Base-by-base conservation (phyloP, 2,329 filamentous ascomycete genomes). In the Penicillium sp. region DNA sequence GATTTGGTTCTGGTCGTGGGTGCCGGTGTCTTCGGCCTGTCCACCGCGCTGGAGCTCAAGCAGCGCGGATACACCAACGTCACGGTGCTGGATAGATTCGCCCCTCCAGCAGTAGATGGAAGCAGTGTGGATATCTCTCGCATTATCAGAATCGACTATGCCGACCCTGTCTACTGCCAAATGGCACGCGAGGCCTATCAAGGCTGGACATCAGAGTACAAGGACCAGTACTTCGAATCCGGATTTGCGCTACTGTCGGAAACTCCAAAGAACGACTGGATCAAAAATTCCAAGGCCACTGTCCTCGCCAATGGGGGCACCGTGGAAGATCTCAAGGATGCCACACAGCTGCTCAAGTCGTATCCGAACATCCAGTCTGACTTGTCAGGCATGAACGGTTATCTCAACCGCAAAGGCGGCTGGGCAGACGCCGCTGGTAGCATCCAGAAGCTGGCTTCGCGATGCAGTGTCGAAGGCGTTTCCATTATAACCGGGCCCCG, bases 351-450 rank as follows among this genome's bases (percentile, higher is more conserved):
- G n/a, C 36, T 58, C 10, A 57, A 62, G 38, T 56, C 57, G 13
- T 68, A 63, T 31, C 60, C 65, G 1, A 60, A 57, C 18, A 57
- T 68, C 18, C 55, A 62, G 30, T 57, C 51, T 79, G 78, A 89
- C 84, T 13, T 79, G 78, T 56, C 84, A 78, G 57, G 89, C 87
- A 20, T 95, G 92, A 70, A 72, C 88, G 64, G 61, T 9, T 67
- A 67, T 43, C 57, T 63, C 48, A 95, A 95, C 69, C 78, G 79
- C 47, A 77, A 79, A 25, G 87, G 85, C 35, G 90, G 90, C 5
- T 95, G 90, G 90, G 89, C 87, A 2, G 81, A 95, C 66, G 89
- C 90, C 0, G 86, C 85, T 55, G 81, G 79, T 5, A 41, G 82
- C 80, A 64, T 65, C 38, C 60, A 46, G 38, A 62, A 57, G 38